Evolutionary conservation across 1,139 yeast species (phyloP).

Genomic region (Hansenula sp.): DNA sequence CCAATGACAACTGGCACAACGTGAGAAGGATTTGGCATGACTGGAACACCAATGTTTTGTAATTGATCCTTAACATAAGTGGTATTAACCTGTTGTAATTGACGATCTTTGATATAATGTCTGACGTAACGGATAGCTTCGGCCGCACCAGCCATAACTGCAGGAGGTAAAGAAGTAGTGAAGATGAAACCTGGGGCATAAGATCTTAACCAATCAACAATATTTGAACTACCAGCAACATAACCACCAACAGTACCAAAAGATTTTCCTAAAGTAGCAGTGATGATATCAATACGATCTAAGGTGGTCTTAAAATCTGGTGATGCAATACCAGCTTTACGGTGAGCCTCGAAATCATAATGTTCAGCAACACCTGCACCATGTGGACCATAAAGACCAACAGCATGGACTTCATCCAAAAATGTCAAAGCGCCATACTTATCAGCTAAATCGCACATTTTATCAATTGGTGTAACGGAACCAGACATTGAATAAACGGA

Average conservation of each 20-base stretch:
- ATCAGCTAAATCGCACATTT: slow-evolving; percentile 92
- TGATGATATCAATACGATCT: slow-evolving; percentile 92
- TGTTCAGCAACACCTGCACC: slow-evolving; percentile 99
- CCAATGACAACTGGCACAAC: slow-evolving; percentile 95
- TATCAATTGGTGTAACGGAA: slow-evolving; percentile 88
- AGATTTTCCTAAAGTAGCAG: slow-evolving; percentile 97
- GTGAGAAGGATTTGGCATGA: slow-evolving; percentile 95
- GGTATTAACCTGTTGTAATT: slow-evolving; percentile 81
- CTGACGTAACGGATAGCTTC: slow-evolving; percentile 86
- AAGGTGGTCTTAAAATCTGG: slow-evolving; percentile 55
- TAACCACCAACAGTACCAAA: slow-evolving; percentile 98
- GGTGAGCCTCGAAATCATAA: slow-evolving; percentile 78
- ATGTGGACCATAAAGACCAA: slow-evolving; percentile 98
- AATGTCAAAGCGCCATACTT: slow-evolving; percentile 96
- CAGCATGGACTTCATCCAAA: slow-evolving; percentile 98
- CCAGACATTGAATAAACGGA: slow-evolving; percentile 99
- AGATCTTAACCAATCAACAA: slow-evolving; percentile 94
- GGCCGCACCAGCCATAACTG: slow-evolving; percentile 95
- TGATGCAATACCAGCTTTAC: slow-evolving; percentile 60
- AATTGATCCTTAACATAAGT: slow-evolving; percentile 77
- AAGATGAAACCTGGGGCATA: slow-evolving; percentile 97
- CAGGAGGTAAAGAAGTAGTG: slow-evolving; percentile 94
- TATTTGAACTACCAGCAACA: slow-evolving; percentile 79
- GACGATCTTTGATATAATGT: slow-evolving; percentile 71
- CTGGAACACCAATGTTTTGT: slow-evolving; percentile 78